Base-by-base conservation (phyloP, 2,329 filamentous ascomycete species). In the Sporothrix brunneoviolacea region DNA sequence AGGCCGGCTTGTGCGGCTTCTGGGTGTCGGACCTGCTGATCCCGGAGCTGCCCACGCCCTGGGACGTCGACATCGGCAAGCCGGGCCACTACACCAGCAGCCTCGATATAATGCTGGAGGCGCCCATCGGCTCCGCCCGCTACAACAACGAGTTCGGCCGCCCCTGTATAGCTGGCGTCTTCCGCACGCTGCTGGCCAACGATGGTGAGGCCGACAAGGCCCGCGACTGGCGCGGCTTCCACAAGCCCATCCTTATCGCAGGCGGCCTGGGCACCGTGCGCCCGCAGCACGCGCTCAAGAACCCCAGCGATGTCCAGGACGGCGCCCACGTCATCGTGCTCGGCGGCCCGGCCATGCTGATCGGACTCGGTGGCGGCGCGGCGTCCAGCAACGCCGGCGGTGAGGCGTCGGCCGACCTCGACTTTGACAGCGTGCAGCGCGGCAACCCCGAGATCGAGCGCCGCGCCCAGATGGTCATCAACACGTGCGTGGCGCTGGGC, bases 71-170 rank as follows among this genome's bases (percentile, higher is more conserved):
- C 62, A 79, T 95, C 50, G 93, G 93, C 44, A 91, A 86, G 63
- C 93, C 93, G 4, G 79, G 82, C 39, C 93, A 98, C 68, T 93
- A 95, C 62, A 91, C 93, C 18, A 95, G 88, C 70, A 90, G 87
- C 69, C 73, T 96, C 33, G 91, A 97, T 64, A 97, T 98, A 60
- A 97, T 98, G 91, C 75, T 97, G 10, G 91, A 98, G 65, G 93
- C 90, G 0, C 93, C 93, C 0, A 93, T 98, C 59, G 93, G 93
- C 32, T 93, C 88, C 60, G 93, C 93, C 45, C 83, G 88, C 18
- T 97, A 95, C 75, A 97, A 97, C 74, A 98, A 98, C 64, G 93
- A 96, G 63, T 98, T 97, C 61, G 93, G 93, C 22, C 81, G 93
- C 33, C 91, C 93, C 32, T 90, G 85, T 62, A 84, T 94, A 12